Evolutionary conservation across 495 filamentous ascomycete genomes (phyloP).

Genomic region (Thermochaetoides thermophila): DNA sequence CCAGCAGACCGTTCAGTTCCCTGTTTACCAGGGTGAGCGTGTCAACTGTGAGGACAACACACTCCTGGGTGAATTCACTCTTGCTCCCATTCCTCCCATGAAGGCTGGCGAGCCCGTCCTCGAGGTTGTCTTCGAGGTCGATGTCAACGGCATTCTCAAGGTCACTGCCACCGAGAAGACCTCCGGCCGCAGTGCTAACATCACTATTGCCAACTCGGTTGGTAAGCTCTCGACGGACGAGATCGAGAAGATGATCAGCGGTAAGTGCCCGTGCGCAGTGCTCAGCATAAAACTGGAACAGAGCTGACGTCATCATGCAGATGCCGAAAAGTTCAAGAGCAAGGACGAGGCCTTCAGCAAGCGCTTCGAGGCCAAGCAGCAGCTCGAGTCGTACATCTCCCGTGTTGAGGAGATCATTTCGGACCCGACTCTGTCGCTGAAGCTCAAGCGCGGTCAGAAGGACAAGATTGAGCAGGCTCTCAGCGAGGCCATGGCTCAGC

Average conservation of each 20-base stretch:
- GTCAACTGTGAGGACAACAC: conserved; percentile 99
- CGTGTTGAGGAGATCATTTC: conserved; percentile 97
- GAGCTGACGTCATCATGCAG: conserved; percentile 25
- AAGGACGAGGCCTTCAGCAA: conserved; percentile 98
- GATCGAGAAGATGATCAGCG: conserved; percentile 94
- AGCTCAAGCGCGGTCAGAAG: conserved; percentile 97
- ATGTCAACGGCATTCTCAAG: conserved; percentile 99
- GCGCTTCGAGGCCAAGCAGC: conserved; percentile 95
- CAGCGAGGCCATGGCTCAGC: conserved; percentile 35
- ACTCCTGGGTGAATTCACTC: conserved; percentile 93
- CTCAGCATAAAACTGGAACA: conserved; percentile 1
- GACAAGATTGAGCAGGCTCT: conserved; percentile 94
- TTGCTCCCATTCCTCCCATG: conserved; percentile 95
- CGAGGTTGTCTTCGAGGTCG: conserved; percentile 97
- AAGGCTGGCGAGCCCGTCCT: conserved; percentile 95
- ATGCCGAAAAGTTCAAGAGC: conserved; percentile 97
- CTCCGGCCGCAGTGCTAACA: conserved; percentile 94
- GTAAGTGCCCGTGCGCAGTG: conserved; percentile 30
- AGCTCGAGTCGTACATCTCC: conserved; percentile 97
- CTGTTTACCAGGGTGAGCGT: conserved; percentile 96
- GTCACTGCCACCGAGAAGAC: conserved; percentile 99
- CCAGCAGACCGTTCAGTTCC: conserved; percentile 95
- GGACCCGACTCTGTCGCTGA: conserved; percentile 88
- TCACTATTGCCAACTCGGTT: conserved; percentile 99
- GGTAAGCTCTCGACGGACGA: conserved; percentile 90